Conservation (phyloP, 148 eudicot genomes). For the Agrostemma githago region DNA sequence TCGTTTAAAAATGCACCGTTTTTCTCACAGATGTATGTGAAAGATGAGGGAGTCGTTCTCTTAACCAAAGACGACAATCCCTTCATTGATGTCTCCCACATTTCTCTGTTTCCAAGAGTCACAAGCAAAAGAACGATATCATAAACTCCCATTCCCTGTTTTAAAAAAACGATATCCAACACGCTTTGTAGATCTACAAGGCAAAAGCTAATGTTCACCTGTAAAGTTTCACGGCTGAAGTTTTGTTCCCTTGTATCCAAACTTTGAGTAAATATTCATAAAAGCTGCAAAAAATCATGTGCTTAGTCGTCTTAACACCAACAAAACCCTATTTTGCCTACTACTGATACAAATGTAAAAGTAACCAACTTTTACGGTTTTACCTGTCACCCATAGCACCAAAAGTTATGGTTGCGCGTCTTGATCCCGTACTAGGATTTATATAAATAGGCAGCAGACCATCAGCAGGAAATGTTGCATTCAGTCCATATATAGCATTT, state of each 20-base stretch:
- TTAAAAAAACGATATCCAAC: slow-evolving; percentile 1
- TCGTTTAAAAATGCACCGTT: slow-evolving; percentile 43
- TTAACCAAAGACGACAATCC: slow-evolving; percentile 78
- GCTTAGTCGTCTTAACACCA: slow-evolving; percentile 12
- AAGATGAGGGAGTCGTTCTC: slow-evolving; percentile 77
- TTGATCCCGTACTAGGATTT: slow-evolving; percentile 58
- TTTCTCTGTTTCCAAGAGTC: slow-evolving; percentile 54
- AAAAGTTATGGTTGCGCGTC: slow-evolving; percentile 77
- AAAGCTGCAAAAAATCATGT: slow-evolving; percentile 56
- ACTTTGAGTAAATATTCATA: slow-evolving; percentile 97
- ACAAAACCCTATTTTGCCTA: slow-evolving; percentile 8
- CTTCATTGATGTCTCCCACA: slow-evolving; percentile 98
- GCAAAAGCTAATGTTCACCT: slow-evolving; percentile 45
- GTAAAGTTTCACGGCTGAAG: slow-evolving; percentile 74
- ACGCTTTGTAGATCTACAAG: neutral
- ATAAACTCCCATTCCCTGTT: neutral
- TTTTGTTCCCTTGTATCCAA: slow-evolving; percentile 97
- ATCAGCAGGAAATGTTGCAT: slow-evolving; percentile 83
- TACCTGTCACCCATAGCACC: slow-evolving; percentile 99
- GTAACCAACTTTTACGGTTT: slow-evolving; percentile 28
- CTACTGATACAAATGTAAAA: neutral
- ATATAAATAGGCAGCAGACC: slow-evolving; percentile 93
- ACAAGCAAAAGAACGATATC: neutral
- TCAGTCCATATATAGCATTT: slow-evolving; percentile 70
- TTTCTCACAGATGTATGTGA: slow-evolving; percentile 80